Percentiles rank a stretch among this genome's conserved stretches.
Conservation (phyloP, 2,329 filamentous ascomycete genomes). For the Verticillium dahliae region DNA sequence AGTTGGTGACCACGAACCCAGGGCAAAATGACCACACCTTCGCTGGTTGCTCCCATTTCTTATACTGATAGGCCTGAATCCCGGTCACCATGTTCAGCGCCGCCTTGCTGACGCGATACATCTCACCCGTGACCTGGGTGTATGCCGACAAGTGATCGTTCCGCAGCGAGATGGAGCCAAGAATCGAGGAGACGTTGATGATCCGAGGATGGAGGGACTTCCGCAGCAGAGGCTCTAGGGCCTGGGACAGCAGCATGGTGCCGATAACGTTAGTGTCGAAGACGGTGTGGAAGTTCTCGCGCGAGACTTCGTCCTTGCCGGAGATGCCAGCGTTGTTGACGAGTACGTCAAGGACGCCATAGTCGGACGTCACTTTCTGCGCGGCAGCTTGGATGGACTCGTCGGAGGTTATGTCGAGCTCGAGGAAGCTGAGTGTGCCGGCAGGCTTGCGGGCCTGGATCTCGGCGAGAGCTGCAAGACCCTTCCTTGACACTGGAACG, state of each 20-base stretch:
- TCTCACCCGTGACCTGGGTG: constrained; percentile 12
- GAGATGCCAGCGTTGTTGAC: constrained; percentile 55
- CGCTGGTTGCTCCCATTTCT: constrained; percentile 17
- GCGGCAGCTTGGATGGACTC: constrained; percentile 47
- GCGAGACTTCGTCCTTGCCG: constrained; percentile 41
- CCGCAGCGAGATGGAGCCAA: constrained; percentile 22
- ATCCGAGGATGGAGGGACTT: constrained; percentile 19
- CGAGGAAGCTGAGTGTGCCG: constrained; percentile 49
- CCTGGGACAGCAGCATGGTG: constrained; percentile 18
- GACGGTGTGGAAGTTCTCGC: constrained; percentile 42
- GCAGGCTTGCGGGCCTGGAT: constrained; percentile 33
- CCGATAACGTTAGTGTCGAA: constrained; percentile 38
- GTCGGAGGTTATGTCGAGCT: constrained; percentile 55
- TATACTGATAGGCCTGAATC: constrained; percentile 19
- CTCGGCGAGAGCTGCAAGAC: constrained; percentile 21
- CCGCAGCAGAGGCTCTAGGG: constrained; percentile 22
- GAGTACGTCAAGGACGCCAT: constrained; percentile 47
- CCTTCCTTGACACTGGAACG: constrained; percentile 30
- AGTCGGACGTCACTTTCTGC: constrained; percentile 40
- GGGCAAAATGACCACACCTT: constrained; percentile 25
- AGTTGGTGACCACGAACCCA: constrained; percentile 23
- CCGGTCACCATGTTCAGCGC: constrained; percentile 26
- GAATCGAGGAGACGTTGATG: constrained; percentile 24
- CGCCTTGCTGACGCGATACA: constrained; percentile 26
- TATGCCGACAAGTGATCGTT: constrained; percentile 6